Evolutionary conservation across 2,329 filamentous ascomycete species (phyloP), one percentile per base, ranked within the genome.

Genomic region (Paecilomyces sp.): DNA sequence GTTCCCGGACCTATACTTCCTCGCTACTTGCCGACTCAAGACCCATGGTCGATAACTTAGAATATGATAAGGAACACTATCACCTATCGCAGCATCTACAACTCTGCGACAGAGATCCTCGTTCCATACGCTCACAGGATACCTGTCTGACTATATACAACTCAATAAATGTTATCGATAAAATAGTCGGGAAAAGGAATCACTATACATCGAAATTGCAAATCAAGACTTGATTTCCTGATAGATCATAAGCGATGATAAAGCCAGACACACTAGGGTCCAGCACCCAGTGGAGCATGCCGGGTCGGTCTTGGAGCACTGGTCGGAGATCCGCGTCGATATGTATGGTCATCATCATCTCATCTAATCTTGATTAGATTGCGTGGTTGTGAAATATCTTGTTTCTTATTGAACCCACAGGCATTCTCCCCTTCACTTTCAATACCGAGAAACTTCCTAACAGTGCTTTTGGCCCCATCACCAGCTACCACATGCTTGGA

Each of bases 331-430:
- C 67, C 0, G 76, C 75, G 50, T 77, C 77, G 62, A 79, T 74
- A 51, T 79, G 76, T 13, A 79, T 79, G 0, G 77, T 79, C 77
- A 79, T 79, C 77, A 79, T 79, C 0, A 75, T 78, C 58, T 78
- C 75, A 41, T 75, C 74, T 76, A 7, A 6, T n/a, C 15, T 50
- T 28, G 15, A 33, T 62, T 56, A 62, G 56, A 61, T n/a, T n/a
- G n/a, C n/a, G n/a, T 28, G 54, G 3, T 28, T 24, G 15, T 9
- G 8, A 9, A 36, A 36, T 36, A 5, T 36, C 15, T 12, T 12
- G 34, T 22, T 11, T 12, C 34, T 3, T 28, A 55, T 13, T 15
- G 33, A 22, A 65, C 71, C 67, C 62, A 74, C 76, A 77, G 30
- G 74, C 72, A 55, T 77, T 74, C 60, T 78, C 77, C 41, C 76